phyloP scores from a whole-genome alignment of 768 basidiomycete genomes.

The Boletus insuetus region DNA sequence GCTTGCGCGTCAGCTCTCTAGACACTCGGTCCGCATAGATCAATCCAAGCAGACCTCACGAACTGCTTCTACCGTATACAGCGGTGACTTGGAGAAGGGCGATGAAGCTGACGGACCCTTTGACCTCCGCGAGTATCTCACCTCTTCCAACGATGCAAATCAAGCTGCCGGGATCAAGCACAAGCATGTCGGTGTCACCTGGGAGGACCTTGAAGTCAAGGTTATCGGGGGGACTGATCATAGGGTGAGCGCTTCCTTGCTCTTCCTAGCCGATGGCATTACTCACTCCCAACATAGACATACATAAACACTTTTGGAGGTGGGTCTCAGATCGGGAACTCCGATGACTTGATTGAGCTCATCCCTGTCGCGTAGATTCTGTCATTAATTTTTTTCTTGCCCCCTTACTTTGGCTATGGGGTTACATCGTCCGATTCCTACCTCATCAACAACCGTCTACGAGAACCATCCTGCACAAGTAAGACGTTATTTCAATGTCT shows the following conservation, averaged over 20 bases:
- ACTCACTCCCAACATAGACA: constrained; percentile 31
- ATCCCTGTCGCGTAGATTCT: constrained; percentile 39
- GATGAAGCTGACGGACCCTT: constrained; percentile 38
- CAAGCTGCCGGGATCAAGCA: constrained; percentile 65
- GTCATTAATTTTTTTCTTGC: constrained; percentile 50
- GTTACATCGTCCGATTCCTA: constrained; percentile 39
- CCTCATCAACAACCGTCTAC: constrained; percentile 38
- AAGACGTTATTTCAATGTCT: constrained; percentile 7
- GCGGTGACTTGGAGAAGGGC: constrained; percentile 42
- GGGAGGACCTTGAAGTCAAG: constrained; percentile 66
- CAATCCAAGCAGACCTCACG: constrained; percentile 20
- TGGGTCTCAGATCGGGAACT: constrained; percentile 27
- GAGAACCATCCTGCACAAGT: constrained; percentile 62
- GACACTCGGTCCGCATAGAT: constrained; percentile 3
- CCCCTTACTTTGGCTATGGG: constrained; percentile 49
- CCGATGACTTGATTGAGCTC: not conserved
- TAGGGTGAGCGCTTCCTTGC: constrained; percentile 42
- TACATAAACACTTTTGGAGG: constrained; percentile 61
- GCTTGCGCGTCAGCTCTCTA: constrained; percentile 43
- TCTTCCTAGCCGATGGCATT: not conserved
- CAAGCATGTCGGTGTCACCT: constrained; percentile 74
- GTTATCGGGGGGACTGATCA: constrained; percentile 52
- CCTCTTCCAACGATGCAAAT: constrained; percentile 63
- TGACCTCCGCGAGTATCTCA: constrained; percentile 66
- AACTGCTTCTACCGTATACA: constrained; percentile 23